Percentiles rank a stretch among this genome's conserved stretches.
phyloP scores from a whole-genome alignment of 371 early-diverging fungal genomes.

The Actinomucor elegans region DNA sequence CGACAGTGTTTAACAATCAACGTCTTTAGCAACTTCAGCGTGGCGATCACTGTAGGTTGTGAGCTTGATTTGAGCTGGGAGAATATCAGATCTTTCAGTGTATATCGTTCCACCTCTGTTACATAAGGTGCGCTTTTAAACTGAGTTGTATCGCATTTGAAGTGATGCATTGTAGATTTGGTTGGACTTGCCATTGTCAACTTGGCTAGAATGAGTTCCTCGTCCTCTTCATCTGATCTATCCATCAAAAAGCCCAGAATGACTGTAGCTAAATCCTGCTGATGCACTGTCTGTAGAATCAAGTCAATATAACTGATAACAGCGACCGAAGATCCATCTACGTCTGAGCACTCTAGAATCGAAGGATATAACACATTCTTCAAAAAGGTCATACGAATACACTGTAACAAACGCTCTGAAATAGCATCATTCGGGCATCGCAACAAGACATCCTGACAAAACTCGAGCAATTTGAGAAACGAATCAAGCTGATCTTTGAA shows the following conservation, averaged over 20 bases:
- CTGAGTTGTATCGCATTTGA: background rate
- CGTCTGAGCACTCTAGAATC: constrained; percentile 84
- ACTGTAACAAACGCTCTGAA: constrained; percentile 60
- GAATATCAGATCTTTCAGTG: constrained; percentile 77
- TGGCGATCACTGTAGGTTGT: constrained; percentile 76
- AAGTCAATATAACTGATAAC: constrained; percentile 86
- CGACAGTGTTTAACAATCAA: constrained; percentile 77
- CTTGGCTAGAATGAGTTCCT: background rate
- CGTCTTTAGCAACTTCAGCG: constrained; percentile 77
- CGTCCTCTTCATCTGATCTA: constrained; percentile 40
- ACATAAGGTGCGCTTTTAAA: background rate
- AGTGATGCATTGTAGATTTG: too few relatives aligned
- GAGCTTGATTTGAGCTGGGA: constrained; percentile 73
- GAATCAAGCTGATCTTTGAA: constrained; percentile 79
- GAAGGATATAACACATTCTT: constrained; percentile 87
- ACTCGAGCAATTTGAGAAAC: constrained; percentile 76
- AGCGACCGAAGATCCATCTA: constrained; percentile 89
- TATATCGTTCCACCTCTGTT: constrained; percentile 46
- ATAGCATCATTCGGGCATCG: constrained; percentile 79
- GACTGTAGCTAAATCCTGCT: constrained; percentile 72
- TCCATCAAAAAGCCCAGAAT: constrained; percentile 78
- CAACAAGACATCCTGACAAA: constrained; percentile 82
- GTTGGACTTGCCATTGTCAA: background rate
- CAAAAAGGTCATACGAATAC: constrained; percentile 75
- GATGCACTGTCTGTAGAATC: constrained; percentile 74